Evolutionary conservation across 208 protist genomes (phyloP).

Genomic region (Entamoeba histolytica): DNA sequence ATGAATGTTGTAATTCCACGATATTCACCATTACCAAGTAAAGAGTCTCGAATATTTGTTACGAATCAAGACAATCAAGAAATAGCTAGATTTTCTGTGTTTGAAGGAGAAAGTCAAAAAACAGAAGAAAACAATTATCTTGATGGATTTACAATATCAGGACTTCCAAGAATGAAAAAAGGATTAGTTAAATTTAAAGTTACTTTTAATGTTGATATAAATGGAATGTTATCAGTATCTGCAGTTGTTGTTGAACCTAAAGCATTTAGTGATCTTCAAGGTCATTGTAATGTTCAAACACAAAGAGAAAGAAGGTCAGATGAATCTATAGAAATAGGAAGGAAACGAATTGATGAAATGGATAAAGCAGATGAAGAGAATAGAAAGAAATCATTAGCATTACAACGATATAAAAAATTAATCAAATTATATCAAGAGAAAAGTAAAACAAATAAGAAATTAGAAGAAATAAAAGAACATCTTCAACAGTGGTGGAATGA

Average conservation of each 20-base stretch:
- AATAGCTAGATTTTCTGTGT: constrained; percentile 65
- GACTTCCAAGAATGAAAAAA: constrained; percentile 51
- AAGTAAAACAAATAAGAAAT: too few relatives aligned
- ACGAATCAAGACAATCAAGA: constrained; percentile 65
- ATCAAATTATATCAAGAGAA: too few relatives aligned
- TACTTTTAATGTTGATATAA: constrained; percentile 76
- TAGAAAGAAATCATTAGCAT: too few relatives aligned
- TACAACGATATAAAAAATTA: too few relatives aligned
- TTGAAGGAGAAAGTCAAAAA: constrained; percentile 82
- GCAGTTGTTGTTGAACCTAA: constrained; percentile 70
- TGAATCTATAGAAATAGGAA: too few relatives aligned
- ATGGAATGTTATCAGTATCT: constrained; percentile 81
- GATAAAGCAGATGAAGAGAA: too few relatives aligned
- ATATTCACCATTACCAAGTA: constrained; percentile 20
- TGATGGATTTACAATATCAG: constrained; percentile 80
- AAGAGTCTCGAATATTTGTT: constrained; percentile 57
- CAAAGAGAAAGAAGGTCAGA: too few relatives aligned
- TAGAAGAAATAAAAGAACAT: too few relatives aligned
- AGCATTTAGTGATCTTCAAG: too few relatives aligned
- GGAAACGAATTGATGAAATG: too few relatives aligned
- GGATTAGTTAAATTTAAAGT: constrained; percentile 63
- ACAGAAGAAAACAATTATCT: constrained; percentile 86
- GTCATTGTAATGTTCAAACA: too few relatives aligned
- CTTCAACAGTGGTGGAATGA: too few relatives aligned
- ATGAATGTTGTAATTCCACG: constrained; percentile 24